These are phyloP conservation scores for Fomes fomentarius DNA, from an alignment of 1,284 basidiomycete genomes.

Conservation along the genomic window DNA sequence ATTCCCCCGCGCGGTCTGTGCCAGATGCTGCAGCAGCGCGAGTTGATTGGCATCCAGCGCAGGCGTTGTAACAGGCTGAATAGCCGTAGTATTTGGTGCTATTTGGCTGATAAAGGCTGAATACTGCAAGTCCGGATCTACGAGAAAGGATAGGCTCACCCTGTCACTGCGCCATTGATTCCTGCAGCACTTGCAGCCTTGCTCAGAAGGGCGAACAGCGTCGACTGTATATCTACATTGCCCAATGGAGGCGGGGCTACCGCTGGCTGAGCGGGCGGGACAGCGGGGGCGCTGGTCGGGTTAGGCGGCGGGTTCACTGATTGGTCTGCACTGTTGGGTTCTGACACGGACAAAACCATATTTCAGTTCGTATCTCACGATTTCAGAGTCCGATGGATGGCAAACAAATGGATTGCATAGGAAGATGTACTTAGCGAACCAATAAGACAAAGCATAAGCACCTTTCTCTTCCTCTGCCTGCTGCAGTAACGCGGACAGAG, in stretches of 20 bases:
- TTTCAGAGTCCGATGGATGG: conserved; percentile 39
- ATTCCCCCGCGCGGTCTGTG: conserved; percentile 57
- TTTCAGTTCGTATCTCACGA: conserved; percentile 71
- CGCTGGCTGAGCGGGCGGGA: conserved; percentile 30
- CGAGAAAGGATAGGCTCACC: conserved; percentile 12
- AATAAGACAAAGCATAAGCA: conserved; percentile 69
- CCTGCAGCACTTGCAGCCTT: conserved; percentile 50
- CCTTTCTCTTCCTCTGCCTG: conserved; percentile 65
- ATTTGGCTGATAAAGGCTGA: conserved; percentile 53
- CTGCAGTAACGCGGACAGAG: conserved; percentile 67
- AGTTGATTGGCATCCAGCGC: conserved; percentile 60
- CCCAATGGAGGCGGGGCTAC: conserved; percentile 35
- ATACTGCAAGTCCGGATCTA: conserved; percentile 21
- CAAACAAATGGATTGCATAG: conserved; percentile 63
- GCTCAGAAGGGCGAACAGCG: conserved; percentile 67
- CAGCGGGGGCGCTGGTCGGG: conserved; percentile 10
- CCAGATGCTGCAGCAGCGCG: conserved; percentile 72
- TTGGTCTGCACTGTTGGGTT: conserved; percentile 49
- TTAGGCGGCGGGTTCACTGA: conserved; percentile 26
- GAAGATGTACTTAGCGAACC: conserved; percentile 80
- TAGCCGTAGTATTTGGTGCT: conserved; percentile 51
- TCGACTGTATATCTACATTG: conserved; percentile 53
- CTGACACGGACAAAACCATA: conserved; percentile 62
- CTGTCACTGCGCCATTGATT: background rate
- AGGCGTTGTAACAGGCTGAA: conserved; percentile 35